phyloP scores from a whole-genome alignment of 257 asterid genomes.

The Gentiana dahurica region DNA sequence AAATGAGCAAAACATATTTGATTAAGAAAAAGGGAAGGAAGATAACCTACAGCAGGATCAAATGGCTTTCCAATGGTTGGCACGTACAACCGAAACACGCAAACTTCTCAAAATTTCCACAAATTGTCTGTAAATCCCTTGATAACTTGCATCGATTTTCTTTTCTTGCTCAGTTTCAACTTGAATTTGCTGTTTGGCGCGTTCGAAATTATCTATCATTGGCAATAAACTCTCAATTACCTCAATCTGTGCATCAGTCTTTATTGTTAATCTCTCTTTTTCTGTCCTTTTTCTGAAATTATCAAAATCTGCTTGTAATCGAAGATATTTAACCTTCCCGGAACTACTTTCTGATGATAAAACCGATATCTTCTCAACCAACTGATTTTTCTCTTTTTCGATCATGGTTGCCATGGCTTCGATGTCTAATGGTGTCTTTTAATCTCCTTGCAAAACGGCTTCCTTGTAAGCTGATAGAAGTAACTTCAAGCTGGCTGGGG shows the following conservation, averaged over 20 bases:
- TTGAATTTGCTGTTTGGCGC: constrained; percentile 67
- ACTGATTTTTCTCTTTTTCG: constrained; percentile 50
- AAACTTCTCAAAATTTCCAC: constrained; percentile 82
- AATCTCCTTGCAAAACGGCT: constrained; percentile 51
- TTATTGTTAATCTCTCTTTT: constrained; percentile 43
- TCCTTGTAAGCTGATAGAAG: constrained; percentile 52
- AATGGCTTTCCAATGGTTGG: constrained; percentile 85
- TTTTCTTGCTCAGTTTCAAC: constrained; percentile 71
- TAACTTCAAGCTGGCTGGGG: constrained; percentile 24
- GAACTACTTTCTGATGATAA: constrained; percentile 51
- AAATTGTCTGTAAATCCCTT: constrained; percentile 90
- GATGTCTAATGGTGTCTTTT: constrained; percentile 30
- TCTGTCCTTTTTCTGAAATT: constrained; percentile 74
- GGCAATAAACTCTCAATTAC: constrained; percentile 75
- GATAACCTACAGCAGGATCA: constrained; percentile 62
- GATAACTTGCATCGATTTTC: constrained; percentile 76
- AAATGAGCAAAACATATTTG: too few relatives aligned
- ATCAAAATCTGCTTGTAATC: constrained; percentile 87
- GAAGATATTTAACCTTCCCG: constrained; percentile 53
- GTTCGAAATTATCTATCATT: constrained; percentile 80
- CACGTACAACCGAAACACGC: constrained; percentile 62
- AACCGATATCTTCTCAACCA: constrained; percentile 37
- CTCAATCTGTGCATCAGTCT: constrained; percentile 59
- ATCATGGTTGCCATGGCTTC: constrained; percentile 30
- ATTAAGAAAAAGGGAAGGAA: too few relatives aligned